phyloP scores from a whole-genome alignment of 2,329 filamentous ascomycete genomes.

The Microcyclospora pomicola region DNA sequence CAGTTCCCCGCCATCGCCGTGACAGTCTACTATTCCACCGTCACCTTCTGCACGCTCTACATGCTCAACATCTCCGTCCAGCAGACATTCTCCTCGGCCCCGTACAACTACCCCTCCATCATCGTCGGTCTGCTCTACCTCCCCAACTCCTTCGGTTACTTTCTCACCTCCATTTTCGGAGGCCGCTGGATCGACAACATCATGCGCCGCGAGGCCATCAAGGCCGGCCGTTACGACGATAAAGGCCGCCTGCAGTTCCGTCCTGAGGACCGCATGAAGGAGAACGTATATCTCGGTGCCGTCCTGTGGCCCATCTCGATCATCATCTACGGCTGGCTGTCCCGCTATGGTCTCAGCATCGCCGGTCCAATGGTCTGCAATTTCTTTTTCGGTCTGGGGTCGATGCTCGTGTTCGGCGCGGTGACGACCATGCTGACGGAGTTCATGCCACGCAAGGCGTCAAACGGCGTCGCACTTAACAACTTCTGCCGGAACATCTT shows the following conservation, averaged over 20 bases:
- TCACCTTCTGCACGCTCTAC: conserved; percentile 64
- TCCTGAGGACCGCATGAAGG: conserved; percentile 69
- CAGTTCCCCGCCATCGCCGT: conserved; percentile 61
- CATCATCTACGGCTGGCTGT: conserved; percentile 66
- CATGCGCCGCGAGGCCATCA: conserved; percentile 63
- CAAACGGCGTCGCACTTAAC: conserved; percentile 63
- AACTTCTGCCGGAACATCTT: conserved; percentile 73
- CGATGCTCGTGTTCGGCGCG: conserved; percentile 64
- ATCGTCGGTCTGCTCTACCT: conserved; percentile 65
- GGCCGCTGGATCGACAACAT: conserved; percentile 69
- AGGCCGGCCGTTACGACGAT: conserved; percentile 52
- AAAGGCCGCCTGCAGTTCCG: conserved; percentile 52
- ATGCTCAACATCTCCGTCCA: conserved; percentile 67
- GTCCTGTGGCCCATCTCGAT: conserved; percentile 56
- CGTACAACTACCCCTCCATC: conserved; percentile 55
- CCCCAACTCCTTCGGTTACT: conserved; percentile 60
- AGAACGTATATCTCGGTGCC: conserved; percentile 67
- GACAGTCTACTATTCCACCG: conserved; percentile 58
- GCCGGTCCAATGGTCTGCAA: conserved; percentile 22
- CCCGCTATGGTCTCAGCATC: conserved; percentile 40
- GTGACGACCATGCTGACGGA: conserved; percentile 74
- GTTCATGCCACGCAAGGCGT: conserved; percentile 60
- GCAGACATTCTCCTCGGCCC: conserved; percentile 48
- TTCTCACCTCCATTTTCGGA: conserved; percentile 53
- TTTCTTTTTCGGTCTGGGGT: conserved; percentile 53